These are phyloP conservation scores for Axilococcus clingmanii DNA, from an alignment of 139 green algal genomes.

Conservation along the genomic window DNA sequence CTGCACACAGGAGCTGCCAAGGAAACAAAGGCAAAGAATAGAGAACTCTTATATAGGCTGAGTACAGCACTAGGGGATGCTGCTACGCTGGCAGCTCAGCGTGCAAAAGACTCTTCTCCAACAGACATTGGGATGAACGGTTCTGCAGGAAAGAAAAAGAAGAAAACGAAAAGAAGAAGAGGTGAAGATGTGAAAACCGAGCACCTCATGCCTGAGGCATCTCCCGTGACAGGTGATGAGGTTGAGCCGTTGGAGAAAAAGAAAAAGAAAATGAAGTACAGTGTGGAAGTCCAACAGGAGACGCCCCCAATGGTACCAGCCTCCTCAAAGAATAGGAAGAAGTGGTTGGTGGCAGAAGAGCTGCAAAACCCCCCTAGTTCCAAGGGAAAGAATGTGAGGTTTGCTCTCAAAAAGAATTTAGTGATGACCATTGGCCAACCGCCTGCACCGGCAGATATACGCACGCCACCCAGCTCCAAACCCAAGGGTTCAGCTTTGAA, in stretches of 20 bases:
- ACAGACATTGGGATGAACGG: not conserved
- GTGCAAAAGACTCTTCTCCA: not conserved
- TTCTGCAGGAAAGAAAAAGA: constrained; percentile 1
- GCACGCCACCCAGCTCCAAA: constrained; percentile 53
- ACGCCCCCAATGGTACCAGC: too few species aligned
- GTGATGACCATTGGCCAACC: constrained; percentile 55
- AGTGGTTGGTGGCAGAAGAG: not conserved
- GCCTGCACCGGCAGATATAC: constrained; percentile 46
- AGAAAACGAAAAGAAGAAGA: constrained; percentile 5
- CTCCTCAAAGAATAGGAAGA: constrained; percentile 1
- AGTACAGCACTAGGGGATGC: constrained; percentile 39
- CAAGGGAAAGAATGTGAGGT: constrained; percentile 45
- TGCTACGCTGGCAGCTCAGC: constrained; percentile 3
- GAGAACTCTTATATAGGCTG: constrained; percentile 48
- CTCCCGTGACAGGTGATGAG: not conserved
- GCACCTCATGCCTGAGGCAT: not conserved
- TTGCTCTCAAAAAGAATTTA: constrained; percentile 66
- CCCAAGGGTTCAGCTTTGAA: constrained; percentile 53
- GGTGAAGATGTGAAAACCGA: not conserved
- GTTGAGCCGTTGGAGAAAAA: not conserved
- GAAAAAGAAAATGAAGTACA: not conserved
- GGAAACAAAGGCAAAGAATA: constrained; percentile 40
- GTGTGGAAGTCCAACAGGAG: constrained; percentile 9
- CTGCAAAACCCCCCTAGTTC: constrained; percentile 3
- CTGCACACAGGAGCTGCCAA: constrained; percentile 27